Percentiles rank a stretch among this genome's conserved stretches.
Conservation (phyloP, 2,329 filamentous ascomycete genomes). For the Nothomitra cinnamomea region DNA sequence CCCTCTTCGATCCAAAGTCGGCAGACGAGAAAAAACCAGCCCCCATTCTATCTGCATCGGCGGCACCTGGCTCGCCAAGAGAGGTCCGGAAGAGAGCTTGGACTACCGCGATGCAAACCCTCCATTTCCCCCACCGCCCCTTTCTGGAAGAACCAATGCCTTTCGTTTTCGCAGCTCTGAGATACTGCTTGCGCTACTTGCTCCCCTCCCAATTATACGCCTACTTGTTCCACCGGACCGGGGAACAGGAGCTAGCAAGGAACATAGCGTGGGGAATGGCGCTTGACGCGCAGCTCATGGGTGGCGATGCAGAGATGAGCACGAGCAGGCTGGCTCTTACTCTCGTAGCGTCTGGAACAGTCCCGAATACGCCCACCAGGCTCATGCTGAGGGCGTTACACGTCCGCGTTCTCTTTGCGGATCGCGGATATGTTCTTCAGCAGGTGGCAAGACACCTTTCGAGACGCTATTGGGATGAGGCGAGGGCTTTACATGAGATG, state of each 20-base stretch:
- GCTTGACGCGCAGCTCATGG: constrained; percentile 79
- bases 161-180: constrained; percentile 60
- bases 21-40: constrained; percentile 32
- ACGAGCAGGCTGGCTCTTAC: constrained; percentile 74
- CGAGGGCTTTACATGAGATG: constrained; percentile 40
- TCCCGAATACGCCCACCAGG: constrained; percentile 65
- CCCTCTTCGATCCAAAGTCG: constrained; percentile 38
- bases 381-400: constrained; percentile 89
- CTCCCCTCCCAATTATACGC: constrained; percentile 66
- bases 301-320: constrained; percentile 78
- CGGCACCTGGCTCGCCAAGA: constrained; percentile 55
- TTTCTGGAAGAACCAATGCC: constrained; percentile 75
- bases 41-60: constrained; percentile 25
- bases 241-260: constrained; percentile 70
- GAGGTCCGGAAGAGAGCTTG: constrained; percentile 76
- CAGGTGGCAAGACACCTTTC: constrained; percentile 56
- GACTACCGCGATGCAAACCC: constrained; percentile 82
- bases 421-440: constrained; percentile 42
- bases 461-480: constrained; percentile 64
- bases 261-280: constrained; percentile 89
- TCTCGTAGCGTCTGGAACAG: constrained; percentile 69
- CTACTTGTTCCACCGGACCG: constrained; percentile 59
- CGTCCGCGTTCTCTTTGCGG: constrained; percentile 78
- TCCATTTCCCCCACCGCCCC: constrained; percentile 77
- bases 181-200: constrained; percentile 62